Evolutionary conservation across 345 rosid genomes (phyloP).

Genomic region (Citrus cavaleriei): DNA sequence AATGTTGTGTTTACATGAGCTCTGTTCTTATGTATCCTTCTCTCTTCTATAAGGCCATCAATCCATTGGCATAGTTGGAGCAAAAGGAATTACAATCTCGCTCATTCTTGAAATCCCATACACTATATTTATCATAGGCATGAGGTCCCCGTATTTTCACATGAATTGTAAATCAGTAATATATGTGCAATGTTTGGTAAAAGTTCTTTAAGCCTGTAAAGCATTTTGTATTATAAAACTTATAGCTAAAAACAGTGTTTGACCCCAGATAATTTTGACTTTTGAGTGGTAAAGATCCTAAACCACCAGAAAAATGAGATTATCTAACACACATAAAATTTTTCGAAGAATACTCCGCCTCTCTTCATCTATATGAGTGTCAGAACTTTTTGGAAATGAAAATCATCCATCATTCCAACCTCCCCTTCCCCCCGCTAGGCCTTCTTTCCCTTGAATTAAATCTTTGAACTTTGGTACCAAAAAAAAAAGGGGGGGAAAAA

Average conservation of each 20-base stretch:
- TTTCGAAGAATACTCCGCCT: background rate
- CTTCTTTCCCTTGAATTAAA: background rate
- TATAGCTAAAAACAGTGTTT: no score
- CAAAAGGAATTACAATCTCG: background rate
- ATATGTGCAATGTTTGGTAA: background rate
- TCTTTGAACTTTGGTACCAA: background rate
- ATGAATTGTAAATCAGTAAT: background rate
- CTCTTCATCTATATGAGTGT: background rate
- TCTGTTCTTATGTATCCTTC: background rate
- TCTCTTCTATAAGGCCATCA: slow-evolving; percentile 1
- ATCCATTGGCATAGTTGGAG: background rate
- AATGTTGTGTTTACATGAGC: background rate
- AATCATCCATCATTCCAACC: background rate
- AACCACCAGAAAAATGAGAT: background rate
- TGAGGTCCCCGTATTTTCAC: background rate
- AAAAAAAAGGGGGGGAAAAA: background rate
- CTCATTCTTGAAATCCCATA: background rate
- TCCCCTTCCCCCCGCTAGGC: background rate
- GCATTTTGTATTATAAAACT: no score
- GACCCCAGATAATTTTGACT: no score
- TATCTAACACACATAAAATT: background rate
- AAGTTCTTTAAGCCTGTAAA: background rate
- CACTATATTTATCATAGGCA: background rate
- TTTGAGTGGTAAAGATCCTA: no score
- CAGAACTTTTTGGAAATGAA: background rate